Evolutionary conservation across 805 yeast genomes (phyloP), one percentile per base, ranked within the genome.

Genomic region (Yamadazyma scolyti): DNA sequence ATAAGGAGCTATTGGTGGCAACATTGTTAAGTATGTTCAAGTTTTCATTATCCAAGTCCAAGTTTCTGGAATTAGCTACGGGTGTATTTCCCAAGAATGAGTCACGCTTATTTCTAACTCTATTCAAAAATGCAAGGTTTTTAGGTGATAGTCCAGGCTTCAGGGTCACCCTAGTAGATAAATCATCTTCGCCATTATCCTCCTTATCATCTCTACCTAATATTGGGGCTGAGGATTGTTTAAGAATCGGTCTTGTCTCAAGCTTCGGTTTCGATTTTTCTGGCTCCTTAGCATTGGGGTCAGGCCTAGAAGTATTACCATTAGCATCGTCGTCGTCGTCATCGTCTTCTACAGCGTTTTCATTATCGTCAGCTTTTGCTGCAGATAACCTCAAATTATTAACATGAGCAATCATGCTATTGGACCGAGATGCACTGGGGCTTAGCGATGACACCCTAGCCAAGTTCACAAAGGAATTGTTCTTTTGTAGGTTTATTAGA

Each of bases 11-110:
- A 15, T 23, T 28, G 9, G 40, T 33, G 5, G 40, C 43, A n/a
- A n/a, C n/a, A 34, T 43, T 41, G 23, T 36, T 40, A 27, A 52
- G 25, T 3, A 54, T 28, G 30, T 50, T 46, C 23, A 44, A 36
- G 37, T 62, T 61, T 29, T 62, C 68, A 30, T 63, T 52, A 37
- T 63, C 68, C 27, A 59, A 40, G 33, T 63, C 69, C 23, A 31
- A n/a, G 10, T 21, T 25, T 21, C 17, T 34, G 6, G 25, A 13
- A 16, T 16, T 20, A 17, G 23, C 11, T n/a, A n/a, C n/a, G n/a
- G n/a, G n/a, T n/a, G n/a, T n/a, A n/a, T n/a, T n/a, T n/a, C n/a
- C n/a, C n/a, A n/a, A n/a, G 10, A 15, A 18, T 5, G 32, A 27
- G 5, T 16, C 39, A 9, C 45, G 25, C 12, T 34, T 28, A 11